Base-by-base conservation (phyloP, 1,139 yeast species). In the Lodderomyces margitis region DNA sequence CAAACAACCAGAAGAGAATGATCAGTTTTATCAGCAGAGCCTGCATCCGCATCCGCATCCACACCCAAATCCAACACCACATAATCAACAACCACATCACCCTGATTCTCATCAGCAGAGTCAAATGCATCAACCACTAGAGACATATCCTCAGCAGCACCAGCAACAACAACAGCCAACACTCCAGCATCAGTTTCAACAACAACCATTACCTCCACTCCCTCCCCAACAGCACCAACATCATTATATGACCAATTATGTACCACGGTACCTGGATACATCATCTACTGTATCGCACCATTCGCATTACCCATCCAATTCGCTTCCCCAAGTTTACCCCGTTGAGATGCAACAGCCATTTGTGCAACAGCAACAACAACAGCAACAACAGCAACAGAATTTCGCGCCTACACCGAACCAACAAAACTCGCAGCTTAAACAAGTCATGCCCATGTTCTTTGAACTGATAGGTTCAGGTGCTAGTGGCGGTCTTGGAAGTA, bases 101-200 rank as follows among this genome's bases (percentile, higher is more conserved):
- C 10, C 5, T 25, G 30, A 5, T 5, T 12, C 30, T 25, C 30
- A 25, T n/a, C 30, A 25, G 12, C 30, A n/a, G n/a, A n/a, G n/a
- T n/a, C 24, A 32, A 11, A 15, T 15, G 10, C 20, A 16, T 9
- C 34, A 14, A 16, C 34, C 6, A 7, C 21, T 19, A 9, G 21
- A 31, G n/a, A 20, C 19, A 31, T 21, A 31, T 3, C 7, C 34
- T 15, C 34, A 31, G 3, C 21, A 12, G 8, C 34, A 31, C 3
- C 34, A 10, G 10, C 36, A 33, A 5, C 37, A 33, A 34, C 41
- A 38, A 25, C 37, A 25, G 30, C 41, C 34, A 30, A 16, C 10
- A 16, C 34, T 16, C 8, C 20, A 20, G 9, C 40, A 7, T 19
- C 40, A 20, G n/a, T 31, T 5, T 16, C 21, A 19, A 5, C 32